Evolutionary conservation across 805 yeast genomes (phyloP).

Genomic region (Isabelozyma pseudorhagii): DNA sequence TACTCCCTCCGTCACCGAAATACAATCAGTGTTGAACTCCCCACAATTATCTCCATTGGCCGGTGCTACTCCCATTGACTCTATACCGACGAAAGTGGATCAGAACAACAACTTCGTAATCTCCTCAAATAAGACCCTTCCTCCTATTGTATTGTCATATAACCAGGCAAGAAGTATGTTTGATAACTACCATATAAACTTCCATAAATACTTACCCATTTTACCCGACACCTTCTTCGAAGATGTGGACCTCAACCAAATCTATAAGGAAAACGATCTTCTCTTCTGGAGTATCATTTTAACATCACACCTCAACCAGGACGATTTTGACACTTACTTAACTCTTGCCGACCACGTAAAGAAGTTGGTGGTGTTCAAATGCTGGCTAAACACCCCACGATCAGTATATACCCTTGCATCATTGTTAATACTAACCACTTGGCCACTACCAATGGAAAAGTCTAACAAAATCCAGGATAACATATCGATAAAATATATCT

Average conservation of each 20-base stretch:
- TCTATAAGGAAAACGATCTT: slow-evolving; percentile 27
- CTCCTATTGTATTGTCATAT: slow-evolving; percentile 9
- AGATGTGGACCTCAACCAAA: slow-evolving; percentile 9
- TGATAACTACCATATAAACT: slow-evolving; percentile 22
- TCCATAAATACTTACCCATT: slow-evolving; percentile 31
- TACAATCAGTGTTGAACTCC: slow-evolving; percentile 19
- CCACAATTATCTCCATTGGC: slow-evolving; percentile 6
- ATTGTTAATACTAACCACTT: slow-evolving; percentile 39
- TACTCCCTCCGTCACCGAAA: slow-evolving; percentile 19
- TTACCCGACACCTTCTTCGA: slow-evolving; percentile 22
- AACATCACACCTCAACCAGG: slow-evolving; percentile 27
- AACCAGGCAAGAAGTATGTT: slow-evolving; percentile 10
- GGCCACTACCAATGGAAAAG: slow-evolving; percentile 37
- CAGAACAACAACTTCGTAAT: slow-evolving; percentile 2
- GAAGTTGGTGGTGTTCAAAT: slow-evolving; percentile 35
- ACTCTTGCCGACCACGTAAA: slow-evolving; percentile 30
- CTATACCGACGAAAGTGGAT: background rate
- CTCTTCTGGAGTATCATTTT: slow-evolving; percentile 41
- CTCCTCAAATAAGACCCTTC: slow-evolving; percentile 1
- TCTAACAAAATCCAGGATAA: slow-evolving; percentile 24
- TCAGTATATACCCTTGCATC: slow-evolving; percentile 37
- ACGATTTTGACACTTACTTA: slow-evolving; percentile 13
- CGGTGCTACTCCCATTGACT: slow-evolving; percentile 1
- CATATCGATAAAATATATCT: slow-evolving; percentile 32
- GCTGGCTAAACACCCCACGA: slow-evolving; percentile 46